A percentile compares a stretch with the other conserved stretches of the same genome.
Evolutionary conservation across 106 monocot genomes (phyloP).

Genomic region (Ottelia alismoides): DNA sequence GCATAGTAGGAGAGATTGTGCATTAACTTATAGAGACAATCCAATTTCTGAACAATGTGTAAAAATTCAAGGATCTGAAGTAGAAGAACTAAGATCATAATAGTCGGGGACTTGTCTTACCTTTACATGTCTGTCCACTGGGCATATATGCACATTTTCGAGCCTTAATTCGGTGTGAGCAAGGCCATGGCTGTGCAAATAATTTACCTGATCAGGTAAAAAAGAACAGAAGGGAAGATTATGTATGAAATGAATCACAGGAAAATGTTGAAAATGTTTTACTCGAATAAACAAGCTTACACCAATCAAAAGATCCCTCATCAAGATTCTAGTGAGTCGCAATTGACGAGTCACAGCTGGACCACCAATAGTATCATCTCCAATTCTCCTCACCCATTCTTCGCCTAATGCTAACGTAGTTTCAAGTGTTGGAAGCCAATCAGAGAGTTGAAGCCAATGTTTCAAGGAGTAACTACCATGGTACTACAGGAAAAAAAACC

Average conservation of each 20-base stretch:
- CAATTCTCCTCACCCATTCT: slow-evolving; percentile 84
- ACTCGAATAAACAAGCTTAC: slow-evolving; percentile 40
- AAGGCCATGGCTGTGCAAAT: slow-evolving; percentile 90
- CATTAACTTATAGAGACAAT: too few relatives aligned
- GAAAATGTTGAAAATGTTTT: too few relatives aligned
- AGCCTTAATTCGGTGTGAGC: slow-evolving; percentile 88
- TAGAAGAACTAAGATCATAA: too few relatives aligned
- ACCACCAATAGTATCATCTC: slow-evolving; percentile 77
- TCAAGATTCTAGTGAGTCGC: slow-evolving; percentile 72
- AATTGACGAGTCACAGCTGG: slow-evolving; percentile 89
- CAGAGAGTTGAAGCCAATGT: slow-evolving; percentile 89
- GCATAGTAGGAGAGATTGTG: too few relatives aligned
- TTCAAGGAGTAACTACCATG: slow-evolving; percentile 92
- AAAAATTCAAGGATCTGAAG: too few relatives aligned
- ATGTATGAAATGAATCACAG: too few relatives aligned
- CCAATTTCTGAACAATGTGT: too few relatives aligned
- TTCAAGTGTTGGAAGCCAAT: slow-evolving; percentile 97
- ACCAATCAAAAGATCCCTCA: slow-evolving; percentile 99
- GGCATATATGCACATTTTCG: slow-evolving; percentile 93
- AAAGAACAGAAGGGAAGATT: too few relatives aligned
- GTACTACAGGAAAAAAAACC: slow-evolving; percentile 57
- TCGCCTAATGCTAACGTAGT: slow-evolving; percentile 81
- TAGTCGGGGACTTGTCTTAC: too few relatives aligned
- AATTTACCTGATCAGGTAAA: slow-evolving; percentile 59
- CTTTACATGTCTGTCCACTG: slow-evolving; percentile 96